Evolutionary conservation across 345 rosid genomes (phyloP), one percentile per base, ranked within the genome.

Genomic region (Hibiscus trionum): DNA sequence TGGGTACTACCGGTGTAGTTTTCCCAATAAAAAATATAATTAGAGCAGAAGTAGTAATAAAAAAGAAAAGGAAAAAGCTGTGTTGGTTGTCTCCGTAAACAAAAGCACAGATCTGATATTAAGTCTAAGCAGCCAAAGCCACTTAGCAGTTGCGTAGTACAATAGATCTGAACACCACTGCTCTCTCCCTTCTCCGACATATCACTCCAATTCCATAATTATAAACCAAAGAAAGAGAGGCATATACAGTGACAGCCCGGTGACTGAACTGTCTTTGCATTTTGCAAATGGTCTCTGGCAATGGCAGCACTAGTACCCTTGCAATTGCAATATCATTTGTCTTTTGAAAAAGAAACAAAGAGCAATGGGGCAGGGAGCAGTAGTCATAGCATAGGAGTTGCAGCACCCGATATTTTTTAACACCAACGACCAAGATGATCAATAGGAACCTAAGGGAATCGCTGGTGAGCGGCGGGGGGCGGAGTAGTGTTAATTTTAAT

Each of bases 401-500:
- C 21, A 19, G 59, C 24, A 7, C 14, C 10, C 11, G 11, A 8
- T 42, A 42, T 42, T 42, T 9, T 42, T 42, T 42, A 42, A 42
- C 3, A 42, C 46, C 47, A 44, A 44, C 29, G 31, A 29, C 9
- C 24, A 9, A 39, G 33, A 77, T 55, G 12, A 86, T 85, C 86
- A 88, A 71, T 39, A 75, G 90, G 72, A 86, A 76, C 75, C 76
- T 84, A 21, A 77, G 94, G 80, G 98, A 93, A 42, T 84, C 91
- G 56, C 83, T 86, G 37, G 68, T 73, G 81, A 91, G 78, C 4
- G 88, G 86, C 11, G 79, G 93, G 79, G 46, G 46, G 21, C 7
- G 47, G 47, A 62, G 3, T 44, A 9, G 12, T 11, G 14, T 44
- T 44, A 44, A 44, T 44, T 44, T 44, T 9, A 44, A 16, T 9